A percentile compares a stretch with the other conserved stretches of the same genome.
phyloP scores from a whole-genome alignment of 1,139 yeast species.

The Blastobotrys raffinosifermentans region DNA sequence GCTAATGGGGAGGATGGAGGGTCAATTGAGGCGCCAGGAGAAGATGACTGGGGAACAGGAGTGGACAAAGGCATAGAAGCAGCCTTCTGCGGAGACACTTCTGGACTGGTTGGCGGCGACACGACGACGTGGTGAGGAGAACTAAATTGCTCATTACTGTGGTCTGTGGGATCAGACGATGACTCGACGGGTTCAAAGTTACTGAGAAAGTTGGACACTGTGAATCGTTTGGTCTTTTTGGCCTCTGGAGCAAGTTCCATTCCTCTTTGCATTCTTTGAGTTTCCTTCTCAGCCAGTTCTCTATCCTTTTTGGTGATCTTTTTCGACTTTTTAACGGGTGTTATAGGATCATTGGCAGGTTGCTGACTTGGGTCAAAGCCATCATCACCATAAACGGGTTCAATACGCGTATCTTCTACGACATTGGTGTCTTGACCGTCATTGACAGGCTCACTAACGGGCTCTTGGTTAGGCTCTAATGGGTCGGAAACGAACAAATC shows the following conservation, averaged over 20 bases:
- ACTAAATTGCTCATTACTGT: not conserved
- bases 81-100: constrained; percentile 2
- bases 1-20: constrained; percentile 3
- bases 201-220: constrained; percentile 23
- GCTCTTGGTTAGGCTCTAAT: no score
- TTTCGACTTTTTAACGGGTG: no score
- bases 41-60: constrained; percentile 3
- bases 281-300: constrained; percentile 29
- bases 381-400: no score
- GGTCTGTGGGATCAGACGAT: constrained; percentile 4
- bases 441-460: no score
- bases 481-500: no score
- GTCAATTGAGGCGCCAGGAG: not conserved
- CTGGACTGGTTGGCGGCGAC: constrained; percentile 12
- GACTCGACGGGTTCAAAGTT: constrained; percentile 13
- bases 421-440: no score
- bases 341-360: no score
- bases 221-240: constrained; percentile 19
- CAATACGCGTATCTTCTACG: no score
- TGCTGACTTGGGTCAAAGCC: no score
- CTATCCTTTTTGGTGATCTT: constrained; percentile 25
- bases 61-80: not conserved
- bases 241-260: constrained; percentile 26
- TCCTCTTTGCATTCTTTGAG: constrained; percentile 27
- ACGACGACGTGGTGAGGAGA: not conserved